phyloP scores from a whole-genome alignment of 2,329 filamentous ascomycete genomes.

The Diplocarpon rosae region DNA sequence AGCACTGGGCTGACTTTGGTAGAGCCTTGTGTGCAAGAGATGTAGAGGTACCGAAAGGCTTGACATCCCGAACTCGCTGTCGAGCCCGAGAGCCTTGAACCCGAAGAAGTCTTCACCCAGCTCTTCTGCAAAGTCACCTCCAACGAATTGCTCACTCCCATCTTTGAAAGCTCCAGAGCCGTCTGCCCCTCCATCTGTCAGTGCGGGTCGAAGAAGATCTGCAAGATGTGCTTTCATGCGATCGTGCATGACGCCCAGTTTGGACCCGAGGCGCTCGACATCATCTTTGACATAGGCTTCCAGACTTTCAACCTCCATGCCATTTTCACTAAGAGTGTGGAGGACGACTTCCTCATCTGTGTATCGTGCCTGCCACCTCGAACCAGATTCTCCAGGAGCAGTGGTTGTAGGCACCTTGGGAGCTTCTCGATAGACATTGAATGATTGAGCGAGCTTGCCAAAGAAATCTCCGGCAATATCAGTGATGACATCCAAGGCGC shows the following conservation, averaged over 20 bases:
- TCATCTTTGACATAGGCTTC: conserved; percentile 89
- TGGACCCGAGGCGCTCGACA: conserved; percentile 71
- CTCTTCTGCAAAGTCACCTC: conserved; percentile 94
- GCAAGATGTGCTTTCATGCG: conserved; percentile 87
- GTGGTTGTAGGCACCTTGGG: conserved; percentile 57
- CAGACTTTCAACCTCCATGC: conserved; percentile 67
- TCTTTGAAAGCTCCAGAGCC: conserved; percentile 90
- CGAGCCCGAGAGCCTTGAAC: conserved; percentile 88
- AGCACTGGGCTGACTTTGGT: conserved; percentile 65
- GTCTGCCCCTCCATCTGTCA: conserved; percentile 69
- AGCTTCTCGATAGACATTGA: conserved; percentile 73
- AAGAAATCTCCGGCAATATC: conserved; percentile 88
- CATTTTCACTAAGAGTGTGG: conserved; percentile 76
- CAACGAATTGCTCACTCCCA: conserved; percentile 92
- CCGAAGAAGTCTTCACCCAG: conserved; percentile 98
- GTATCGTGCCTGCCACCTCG: conserved; percentile 54
- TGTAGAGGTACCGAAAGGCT: conserved; percentile 88
- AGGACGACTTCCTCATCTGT: conserved; percentile 77
- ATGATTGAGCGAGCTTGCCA: conserved; percentile 65
- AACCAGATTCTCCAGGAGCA: conserved; percentile 25
- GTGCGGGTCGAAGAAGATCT: conserved; percentile 84
- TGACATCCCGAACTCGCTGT: conserved; percentile 80
- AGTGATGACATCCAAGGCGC: conserved; percentile 80
- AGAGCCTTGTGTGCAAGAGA: conserved; percentile 82
- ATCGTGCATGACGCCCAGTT: conserved; percentile 77